phyloP scores from a whole-genome alignment of 2,329 filamentous ascomycete genomes.

The Hypoxylon sp. region DNA sequence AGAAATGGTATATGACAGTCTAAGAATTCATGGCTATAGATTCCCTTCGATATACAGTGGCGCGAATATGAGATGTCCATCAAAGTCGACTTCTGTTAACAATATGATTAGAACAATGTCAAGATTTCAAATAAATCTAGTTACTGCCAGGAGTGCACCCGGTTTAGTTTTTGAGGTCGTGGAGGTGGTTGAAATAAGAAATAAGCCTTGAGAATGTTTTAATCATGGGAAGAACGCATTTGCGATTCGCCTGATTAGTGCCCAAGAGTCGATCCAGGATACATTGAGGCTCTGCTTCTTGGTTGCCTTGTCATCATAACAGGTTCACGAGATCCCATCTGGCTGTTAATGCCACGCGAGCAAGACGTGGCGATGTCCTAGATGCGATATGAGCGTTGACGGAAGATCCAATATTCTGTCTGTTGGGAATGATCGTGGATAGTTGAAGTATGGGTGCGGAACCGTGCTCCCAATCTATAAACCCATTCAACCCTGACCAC shows the following conservation, averaged over 20 bases:
- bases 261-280: neutral
- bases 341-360: neutral
- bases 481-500: neutral
- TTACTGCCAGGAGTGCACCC: too few species aligned
- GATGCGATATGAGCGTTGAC: neutral
- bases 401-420: neutral
- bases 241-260: neutral
- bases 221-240: neutral
- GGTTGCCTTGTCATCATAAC: neutral
- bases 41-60: neutral
- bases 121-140: neutral
- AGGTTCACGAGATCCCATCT: neutral
- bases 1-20: too few species aligned
- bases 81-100: neutral
- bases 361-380: neutral
- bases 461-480: neutral
- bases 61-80: neutral
- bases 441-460: neutral
- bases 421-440: too few species aligned
- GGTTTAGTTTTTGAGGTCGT: neutral
- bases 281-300: neutral
- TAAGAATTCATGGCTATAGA: neutral
- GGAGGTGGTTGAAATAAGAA: neutral
- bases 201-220: neutral
- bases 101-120: neutral